phyloP scores from a whole-genome alignment of 169 alveolate genomes.

The Eimeria sp. region DNA sequence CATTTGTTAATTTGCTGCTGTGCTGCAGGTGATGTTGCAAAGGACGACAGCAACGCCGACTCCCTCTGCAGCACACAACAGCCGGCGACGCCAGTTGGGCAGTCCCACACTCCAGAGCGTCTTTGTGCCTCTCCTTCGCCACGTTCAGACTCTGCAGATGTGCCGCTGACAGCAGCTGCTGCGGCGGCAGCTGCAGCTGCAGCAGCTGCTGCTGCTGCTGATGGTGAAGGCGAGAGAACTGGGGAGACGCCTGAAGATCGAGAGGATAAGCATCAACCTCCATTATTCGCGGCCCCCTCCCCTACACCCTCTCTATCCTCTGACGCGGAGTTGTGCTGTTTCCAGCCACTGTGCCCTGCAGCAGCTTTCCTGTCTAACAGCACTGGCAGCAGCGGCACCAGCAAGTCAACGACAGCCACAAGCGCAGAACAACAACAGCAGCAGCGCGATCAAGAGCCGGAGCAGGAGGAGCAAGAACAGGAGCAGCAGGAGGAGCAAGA shows the following conservation, averaged over 20 bases:
- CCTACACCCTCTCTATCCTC: conserved; percentile 43
- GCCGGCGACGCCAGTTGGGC: conserved; percentile 52
- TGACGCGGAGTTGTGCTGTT: conserved; percentile 23
- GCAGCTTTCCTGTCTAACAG: not conserved
- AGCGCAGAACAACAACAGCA: not conserved
- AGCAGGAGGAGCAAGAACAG: not conserved
- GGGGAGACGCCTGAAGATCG: not conserved
- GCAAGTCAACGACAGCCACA: not conserved
- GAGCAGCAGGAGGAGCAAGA: not conserved
- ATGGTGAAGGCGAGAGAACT: not conserved
- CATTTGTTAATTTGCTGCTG: not conserved
- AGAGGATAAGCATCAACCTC: not conserved
- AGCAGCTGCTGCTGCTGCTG: conserved; percentile 46
- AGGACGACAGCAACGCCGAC: conserved; percentile 39
- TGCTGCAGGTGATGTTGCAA: conserved; percentile 9
- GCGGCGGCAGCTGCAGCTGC: conserved; percentile 5
- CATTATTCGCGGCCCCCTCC: not conserved
- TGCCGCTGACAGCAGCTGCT: conserved; percentile 4
- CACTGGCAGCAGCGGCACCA: not conserved
- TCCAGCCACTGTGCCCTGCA: not conserved
- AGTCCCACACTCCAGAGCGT: conserved; percentile 48
- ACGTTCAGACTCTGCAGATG: conserved; percentile 10
- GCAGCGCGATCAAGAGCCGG: not conserved
- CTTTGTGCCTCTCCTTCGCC: conserved; percentile 33
- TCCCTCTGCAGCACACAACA: conserved; percentile 70